These are phyloP conservation scores for Arxiozyma bovina DNA, from an alignment of 1,139 yeast species.

Conservation along the genomic window DNA sequence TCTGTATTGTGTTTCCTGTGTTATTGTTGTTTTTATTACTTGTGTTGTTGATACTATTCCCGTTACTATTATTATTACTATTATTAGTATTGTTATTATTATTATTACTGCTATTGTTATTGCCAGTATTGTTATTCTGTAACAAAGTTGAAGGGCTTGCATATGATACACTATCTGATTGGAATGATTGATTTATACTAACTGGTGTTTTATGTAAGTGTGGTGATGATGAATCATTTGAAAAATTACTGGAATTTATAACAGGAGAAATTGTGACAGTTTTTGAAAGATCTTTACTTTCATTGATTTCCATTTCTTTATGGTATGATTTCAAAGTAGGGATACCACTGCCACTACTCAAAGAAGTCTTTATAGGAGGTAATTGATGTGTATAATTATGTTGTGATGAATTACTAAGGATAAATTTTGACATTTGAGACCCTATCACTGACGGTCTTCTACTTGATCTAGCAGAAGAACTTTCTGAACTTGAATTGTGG, in stretches of 20 bases:
- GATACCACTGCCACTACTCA: constrained; percentile 4
- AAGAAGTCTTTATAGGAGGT: constrained; percentile 2
- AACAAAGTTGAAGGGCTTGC: neutral
- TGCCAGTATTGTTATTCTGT: neutral
- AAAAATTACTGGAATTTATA: neutral
- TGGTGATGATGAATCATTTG: neutral
- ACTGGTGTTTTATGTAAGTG: constrained; percentile 1
- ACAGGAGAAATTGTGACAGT: constrained; percentile 3
- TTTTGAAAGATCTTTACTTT: neutral
- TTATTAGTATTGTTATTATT: neutral
- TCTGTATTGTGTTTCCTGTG: neutral
- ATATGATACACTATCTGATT: neutral
- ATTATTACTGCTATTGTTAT: neutral
- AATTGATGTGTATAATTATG: constrained; percentile 1
- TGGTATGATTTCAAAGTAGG: constrained; percentile 1
- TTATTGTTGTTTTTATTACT: neutral
- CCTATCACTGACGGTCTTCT: constrained; percentile 6
- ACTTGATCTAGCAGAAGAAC: constrained; percentile 6
- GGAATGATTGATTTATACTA: neutral
- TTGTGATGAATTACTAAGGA: neutral
- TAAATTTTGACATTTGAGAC: neutral
- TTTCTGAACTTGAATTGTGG: constrained; percentile 1
- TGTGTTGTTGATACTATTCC: neutral
- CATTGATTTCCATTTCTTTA: neutral
- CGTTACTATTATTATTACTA: neutral